Conservation (phyloP, 2,329 filamentous ascomycete species). For the Lachnellula arida region DNA sequence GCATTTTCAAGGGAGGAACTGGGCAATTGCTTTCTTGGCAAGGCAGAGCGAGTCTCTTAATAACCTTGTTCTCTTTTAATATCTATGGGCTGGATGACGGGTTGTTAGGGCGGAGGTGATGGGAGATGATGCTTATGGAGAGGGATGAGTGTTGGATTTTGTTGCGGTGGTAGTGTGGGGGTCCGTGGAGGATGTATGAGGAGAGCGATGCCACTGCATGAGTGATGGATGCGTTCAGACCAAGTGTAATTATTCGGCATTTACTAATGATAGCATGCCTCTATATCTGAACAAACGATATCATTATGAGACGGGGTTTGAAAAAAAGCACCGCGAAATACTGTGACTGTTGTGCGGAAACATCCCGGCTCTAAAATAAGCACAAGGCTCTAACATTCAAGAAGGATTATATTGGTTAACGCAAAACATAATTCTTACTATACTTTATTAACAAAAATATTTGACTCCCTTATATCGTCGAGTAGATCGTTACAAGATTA, state of each 20-base stretch:
- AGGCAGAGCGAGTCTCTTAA: not conserved
- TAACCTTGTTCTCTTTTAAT: not conserved
- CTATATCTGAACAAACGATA: not conserved
- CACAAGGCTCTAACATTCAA: too few relatives aligned
- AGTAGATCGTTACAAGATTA: too few relatives aligned
- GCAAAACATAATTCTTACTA: too few relatives aligned
- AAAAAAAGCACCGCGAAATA: not conserved
- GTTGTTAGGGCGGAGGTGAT: not conserved
- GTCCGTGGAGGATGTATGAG: not conserved
- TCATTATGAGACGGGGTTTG: not conserved
- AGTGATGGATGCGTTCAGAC: not conserved
- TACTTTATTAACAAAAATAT: too few relatives aligned
- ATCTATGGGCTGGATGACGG: not conserved
- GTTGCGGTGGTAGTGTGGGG: not conserved
- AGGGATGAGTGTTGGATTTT: not conserved
- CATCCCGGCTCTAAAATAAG: too few relatives aligned
- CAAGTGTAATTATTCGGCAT: not conserved
- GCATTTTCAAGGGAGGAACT: constrained; percentile 11
- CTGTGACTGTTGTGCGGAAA: too few relatives aligned
- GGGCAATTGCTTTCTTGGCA: not conserved
- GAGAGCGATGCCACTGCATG: not conserved
- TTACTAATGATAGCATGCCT: not conserved
- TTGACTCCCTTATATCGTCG: too few relatives aligned
- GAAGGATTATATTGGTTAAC: too few relatives aligned
- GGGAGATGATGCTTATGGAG: not conserved